These are phyloP conservation scores for Cephaloascus fragrans DNA, from an alignment of 805 yeast species.

Conservation along the genomic window DNA sequence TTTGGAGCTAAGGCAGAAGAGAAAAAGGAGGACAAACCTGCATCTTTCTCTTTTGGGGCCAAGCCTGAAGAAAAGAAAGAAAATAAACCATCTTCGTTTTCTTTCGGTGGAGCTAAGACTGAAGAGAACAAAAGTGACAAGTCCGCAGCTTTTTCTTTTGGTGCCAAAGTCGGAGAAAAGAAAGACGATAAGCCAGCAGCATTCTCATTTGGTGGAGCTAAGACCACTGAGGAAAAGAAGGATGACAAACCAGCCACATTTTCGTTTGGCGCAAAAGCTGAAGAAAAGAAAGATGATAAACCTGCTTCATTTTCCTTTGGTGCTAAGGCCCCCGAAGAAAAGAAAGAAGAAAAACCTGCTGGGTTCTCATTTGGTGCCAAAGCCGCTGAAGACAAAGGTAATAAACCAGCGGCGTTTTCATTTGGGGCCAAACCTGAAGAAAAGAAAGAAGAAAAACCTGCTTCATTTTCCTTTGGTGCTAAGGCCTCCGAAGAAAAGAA, in stretches of 20 bases:
- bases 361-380: slow-evolving; percentile 15
- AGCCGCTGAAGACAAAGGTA: slow-evolving; percentile 2
- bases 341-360: slow-evolving; percentile 6
- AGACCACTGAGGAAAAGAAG: slow-evolving; percentile 4
- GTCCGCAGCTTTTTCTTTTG: slow-evolving; percentile 10
- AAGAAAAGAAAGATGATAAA: slow-evolving; percentile 6
- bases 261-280: slow-evolving; percentile 13
- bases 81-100: slow-evolving; percentile 7
- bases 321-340: slow-evolving; percentile 4
- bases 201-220: slow-evolving; percentile 9
- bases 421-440: slow-evolving; percentile 5
- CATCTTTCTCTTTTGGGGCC: slow-evolving; percentile 16
- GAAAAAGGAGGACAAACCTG: slow-evolving; percentile 1
- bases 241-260: slow-evolving; percentile 8
- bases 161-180: slow-evolving; percentile 9
- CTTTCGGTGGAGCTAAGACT: slow-evolving; percentile 8
- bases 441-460: slow-evolving; percentile 13
- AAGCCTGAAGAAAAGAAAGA: slow-evolving; percentile 14
- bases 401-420: slow-evolving; percentile 4
- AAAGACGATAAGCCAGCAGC: slow-evolving; percentile 5
- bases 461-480: slow-evolving; percentile 4
- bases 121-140: slow-evolving; percentile 1
- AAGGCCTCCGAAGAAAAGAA: slow-evolving; percentile 7
- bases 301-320: slow-evolving; percentile 6
- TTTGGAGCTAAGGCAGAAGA: slow-evolving; percentile 12